A percentile compares a stretch with the other conserved stretches of the same genome.
phyloP scores from a whole-genome alignment of 768 basidiomycete species.

The Mycena leptocephala region DNA sequence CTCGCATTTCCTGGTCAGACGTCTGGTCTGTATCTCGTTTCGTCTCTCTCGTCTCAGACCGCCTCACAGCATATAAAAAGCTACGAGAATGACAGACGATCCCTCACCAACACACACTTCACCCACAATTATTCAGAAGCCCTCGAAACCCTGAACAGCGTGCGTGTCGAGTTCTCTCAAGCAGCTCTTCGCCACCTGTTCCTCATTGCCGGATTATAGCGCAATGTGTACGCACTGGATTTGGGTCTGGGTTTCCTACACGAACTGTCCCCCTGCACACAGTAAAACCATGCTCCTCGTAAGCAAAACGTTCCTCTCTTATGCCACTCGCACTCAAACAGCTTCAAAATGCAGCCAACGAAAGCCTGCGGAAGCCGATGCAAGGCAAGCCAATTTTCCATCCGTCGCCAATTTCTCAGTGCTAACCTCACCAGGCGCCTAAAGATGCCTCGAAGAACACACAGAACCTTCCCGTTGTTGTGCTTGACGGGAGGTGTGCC shows the following conservation, averaged over 20 bases:
- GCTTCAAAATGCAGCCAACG: not conserved
- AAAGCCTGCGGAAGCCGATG: not conserved
- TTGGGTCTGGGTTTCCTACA: not conserved
- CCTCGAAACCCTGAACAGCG: not conserved
- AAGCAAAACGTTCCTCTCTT: not conserved
- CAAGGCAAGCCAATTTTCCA: not conserved
- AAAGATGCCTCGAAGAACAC: not conserved
- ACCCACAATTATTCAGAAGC: not conserved
- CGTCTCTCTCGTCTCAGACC: too few species aligned
- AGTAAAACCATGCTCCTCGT: not conserved
- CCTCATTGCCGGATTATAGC: not conserved
- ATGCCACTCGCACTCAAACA: not conserved
- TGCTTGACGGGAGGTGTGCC: not conserved
- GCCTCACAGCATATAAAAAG: too few species aligned
- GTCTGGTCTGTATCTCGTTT: too few species aligned
- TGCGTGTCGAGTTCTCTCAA: not conserved
- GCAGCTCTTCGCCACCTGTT: not conserved
- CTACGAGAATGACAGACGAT: too few species aligned
- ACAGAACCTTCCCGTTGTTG: not conserved
- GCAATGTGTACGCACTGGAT: not conserved
- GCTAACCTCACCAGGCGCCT: not conserved
- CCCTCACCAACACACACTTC: too few species aligned
- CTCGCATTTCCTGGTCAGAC: too few species aligned
- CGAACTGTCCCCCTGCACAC: not conserved
- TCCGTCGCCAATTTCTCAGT: not conserved